phyloP scores from a whole-genome alignment of 139 green algal genomes.

The Haematococcus sp. region DNA sequence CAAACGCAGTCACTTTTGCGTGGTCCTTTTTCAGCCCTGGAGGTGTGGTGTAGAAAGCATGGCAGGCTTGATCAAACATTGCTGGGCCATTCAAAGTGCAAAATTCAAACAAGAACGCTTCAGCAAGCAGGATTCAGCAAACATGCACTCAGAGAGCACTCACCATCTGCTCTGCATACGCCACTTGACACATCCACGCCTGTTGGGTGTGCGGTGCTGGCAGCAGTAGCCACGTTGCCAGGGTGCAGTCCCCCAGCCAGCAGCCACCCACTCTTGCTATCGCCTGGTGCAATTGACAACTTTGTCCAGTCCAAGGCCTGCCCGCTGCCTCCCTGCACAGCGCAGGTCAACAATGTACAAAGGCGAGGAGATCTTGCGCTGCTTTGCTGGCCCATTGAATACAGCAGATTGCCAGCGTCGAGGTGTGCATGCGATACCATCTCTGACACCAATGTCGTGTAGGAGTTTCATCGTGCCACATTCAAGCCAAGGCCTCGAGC shows the following conservation, averaged over 20 bases:
- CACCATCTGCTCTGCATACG: conserved; percentile 65
- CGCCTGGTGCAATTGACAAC: conserved; percentile 33
- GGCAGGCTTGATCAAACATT: background rate
- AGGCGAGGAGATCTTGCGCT: background rate
- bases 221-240: conserved; percentile 67
- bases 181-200: conserved; percentile 84
- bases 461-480: no score
- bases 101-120: background rate
- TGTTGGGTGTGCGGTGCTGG: conserved; percentile 43
- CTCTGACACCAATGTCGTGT: no score
- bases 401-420: no score
- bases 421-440: no score
- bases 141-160: no score
- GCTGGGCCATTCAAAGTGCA: background rate
- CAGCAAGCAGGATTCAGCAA: no score
- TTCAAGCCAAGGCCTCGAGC: no score
- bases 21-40: conserved; percentile 49
- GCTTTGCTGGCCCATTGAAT: no score
- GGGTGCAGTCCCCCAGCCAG: conserved; percentile 73
- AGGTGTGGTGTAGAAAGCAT: background rate
- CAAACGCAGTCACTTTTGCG: conserved; percentile 37
- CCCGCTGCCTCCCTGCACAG: conserved; percentile 64
- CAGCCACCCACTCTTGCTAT: conserved; percentile 62
- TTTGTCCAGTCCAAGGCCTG: conserved; percentile 57
- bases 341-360: no score